Evolutionary conservation across 352 stramenopile species (phyloP), one percentile per base, ranked within the genome.

Genomic region (Globisporangium mamillatum): DNA sequence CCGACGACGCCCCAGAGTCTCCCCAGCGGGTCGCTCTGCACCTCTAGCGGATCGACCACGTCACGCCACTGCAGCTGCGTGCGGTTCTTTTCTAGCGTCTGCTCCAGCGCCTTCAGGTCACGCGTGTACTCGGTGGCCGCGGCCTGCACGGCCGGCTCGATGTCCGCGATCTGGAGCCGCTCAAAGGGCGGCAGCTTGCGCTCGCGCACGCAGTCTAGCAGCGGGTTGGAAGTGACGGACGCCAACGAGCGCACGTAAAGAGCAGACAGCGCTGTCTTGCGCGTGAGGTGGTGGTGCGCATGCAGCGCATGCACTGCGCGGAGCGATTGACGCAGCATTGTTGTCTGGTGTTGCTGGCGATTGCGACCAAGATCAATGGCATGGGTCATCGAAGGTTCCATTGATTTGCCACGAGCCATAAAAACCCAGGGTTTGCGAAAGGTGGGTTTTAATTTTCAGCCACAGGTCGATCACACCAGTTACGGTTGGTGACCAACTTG

Each of bases 1-100:
- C 90, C 88, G 25, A 98, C 96, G 20, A 99, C 81, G 20, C 96
- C 95, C 97, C 97, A 99, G 52, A 94, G 86, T 66, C 95, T 98
- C 6, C 83, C 86, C 24, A 99, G 75, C 38, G 91, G 88, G 65
- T 97, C 92, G 50, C 95, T 89, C 67, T 98, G 93, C 29, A 90
- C 77, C 76, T 99, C 95, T 22, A 99, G 70, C 29, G 90, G 84
- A 14, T 98, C 93, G 8, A 99, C 82, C 0, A 98, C 84, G 24
- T 96, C 84, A 1, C 78, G 71, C 76, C 96, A 99, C 20, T 86
- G 77, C 61, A 92, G 70, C 5, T 74, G 44, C 38, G 73, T 60
- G 1, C 70, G 57, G 0, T 64, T 55, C 32, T 48, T 41, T 10
- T 54, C 56, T 12, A 94, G 67, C 10, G 74, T 73, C 16, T 59